Evolutionary conservation across 176 grass and related monocot genomes (phyloP).

Genomic region (Alloteropsis semialata): DNA sequence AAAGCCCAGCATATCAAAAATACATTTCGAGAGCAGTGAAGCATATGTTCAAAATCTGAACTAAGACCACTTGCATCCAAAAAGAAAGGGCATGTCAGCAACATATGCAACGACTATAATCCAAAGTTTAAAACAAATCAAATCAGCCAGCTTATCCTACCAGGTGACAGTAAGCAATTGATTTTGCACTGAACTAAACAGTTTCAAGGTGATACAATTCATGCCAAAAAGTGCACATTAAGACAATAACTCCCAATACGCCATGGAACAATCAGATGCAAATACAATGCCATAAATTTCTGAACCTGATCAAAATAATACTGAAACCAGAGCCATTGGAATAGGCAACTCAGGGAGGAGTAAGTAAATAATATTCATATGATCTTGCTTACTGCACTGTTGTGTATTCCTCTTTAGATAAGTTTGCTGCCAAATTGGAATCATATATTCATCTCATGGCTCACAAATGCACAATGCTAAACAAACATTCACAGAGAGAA

Average conservation of each 20-base stretch:
- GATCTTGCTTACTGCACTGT: not conserved
- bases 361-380: not conserved
- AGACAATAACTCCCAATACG: not conserved
- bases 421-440: not conserved
- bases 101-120: not conserved
- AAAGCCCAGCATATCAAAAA: slow-evolving; percentile 15
- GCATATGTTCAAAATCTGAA: not conserved
- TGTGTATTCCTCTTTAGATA: not conserved
- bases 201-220: not conserved
- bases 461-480: not conserved
- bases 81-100: not conserved
- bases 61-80: not conserved
- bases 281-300: not conserved
- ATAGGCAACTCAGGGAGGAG: not conserved
- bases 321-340: not conserved
- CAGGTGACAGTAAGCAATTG: not conserved
- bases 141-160: not conserved
- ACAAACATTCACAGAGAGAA: not conserved
- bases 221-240: not conserved
- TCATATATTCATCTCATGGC: not conserved
- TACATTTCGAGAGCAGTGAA: not conserved
- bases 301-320: not conserved
- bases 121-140: not conserved
- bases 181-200: not conserved
- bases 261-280: not conserved